These are phyloP conservation scores for Aspergillus chevalieri DNA, from an alignment of 2,329 filamentous ascomycete genomes.

Conservation along the genomic window DNA sequence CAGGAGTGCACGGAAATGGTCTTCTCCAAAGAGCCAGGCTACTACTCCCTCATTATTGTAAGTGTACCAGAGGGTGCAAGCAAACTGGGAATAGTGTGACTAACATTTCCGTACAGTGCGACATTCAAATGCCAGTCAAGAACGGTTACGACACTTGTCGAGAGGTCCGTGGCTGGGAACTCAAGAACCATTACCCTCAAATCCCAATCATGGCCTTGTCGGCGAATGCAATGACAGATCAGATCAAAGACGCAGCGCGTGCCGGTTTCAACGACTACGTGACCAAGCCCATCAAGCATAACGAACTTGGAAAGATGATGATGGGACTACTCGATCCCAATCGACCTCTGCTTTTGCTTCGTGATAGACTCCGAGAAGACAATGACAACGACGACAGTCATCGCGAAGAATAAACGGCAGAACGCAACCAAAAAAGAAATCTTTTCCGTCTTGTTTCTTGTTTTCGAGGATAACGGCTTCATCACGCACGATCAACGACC, in stretches of 20 bases:
- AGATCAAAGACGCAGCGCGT: conserved; percentile 41
- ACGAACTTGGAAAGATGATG: conserved; percentile 45
- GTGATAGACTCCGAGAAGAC: conserved; percentile 30
- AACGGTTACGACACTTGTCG: conserved; percentile 45
- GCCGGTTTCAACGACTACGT: conserved; percentile 47
- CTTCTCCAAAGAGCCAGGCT: conserved; percentile 41
- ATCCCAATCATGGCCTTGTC: conserved; percentile 47
- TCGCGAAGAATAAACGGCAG: conserved; percentile 8
- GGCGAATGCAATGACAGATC: conserved; percentile 46
- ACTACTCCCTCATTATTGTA: conserved; percentile 46
- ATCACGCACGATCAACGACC: not conserved
- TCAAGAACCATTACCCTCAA: conserved; percentile 40
- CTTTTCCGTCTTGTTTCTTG: not conserved
- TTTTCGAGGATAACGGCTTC: not conserved
- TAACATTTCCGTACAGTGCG: conserved; percentile 28
- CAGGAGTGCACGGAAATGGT: conserved; percentile 45
- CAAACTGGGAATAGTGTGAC: not conserved
- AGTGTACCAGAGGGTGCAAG: conserved; percentile 13
- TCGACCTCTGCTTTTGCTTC: conserved; percentile 37
- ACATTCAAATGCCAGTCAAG: conserved; percentile 47
- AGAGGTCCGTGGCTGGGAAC: conserved; percentile 43
- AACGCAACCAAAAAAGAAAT: not conserved
- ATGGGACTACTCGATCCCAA: conserved; percentile 42
- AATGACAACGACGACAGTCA: conserved; percentile 14
- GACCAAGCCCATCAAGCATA: conserved; percentile 46